Evolutionary conservation across 2,329 filamentous ascomycete species (phyloP), one percentile per base, ranked within the genome.

Genomic region (Chrysoporthe deuterocubensis): DNA sequence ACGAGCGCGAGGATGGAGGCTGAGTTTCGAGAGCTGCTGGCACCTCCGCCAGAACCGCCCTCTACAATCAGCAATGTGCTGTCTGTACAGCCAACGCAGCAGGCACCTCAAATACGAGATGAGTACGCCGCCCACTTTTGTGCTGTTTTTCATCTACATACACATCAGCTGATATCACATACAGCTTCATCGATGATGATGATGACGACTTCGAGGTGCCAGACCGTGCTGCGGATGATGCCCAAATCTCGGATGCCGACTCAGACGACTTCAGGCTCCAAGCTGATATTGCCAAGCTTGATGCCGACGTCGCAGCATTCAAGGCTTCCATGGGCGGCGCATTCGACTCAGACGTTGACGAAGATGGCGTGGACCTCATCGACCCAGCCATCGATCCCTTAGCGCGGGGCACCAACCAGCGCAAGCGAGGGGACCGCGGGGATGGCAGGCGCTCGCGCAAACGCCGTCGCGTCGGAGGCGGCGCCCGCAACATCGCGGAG

Each of bases 401-500:
- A 62, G 70, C 65, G 68, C 67, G 43, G 65, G 64, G 62, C 71
- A n/a, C 63, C 42, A 69, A 58, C 13, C 58, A 60, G 64, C 67
- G 57, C 11, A 68, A 57, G 62, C n/a, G 62, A 43, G 62, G 65
- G 26, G 62, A 21, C 52, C 40, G 66, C 44, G 34, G 65, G 58
- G 21, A 44, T 70, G 37, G 69, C 16, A 79, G 75, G 68, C 74
- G 79, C 6, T 21, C 65, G 11, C 62, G 56, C 21, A 61, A 61
- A 37, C 59, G 59, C 59, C 42, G 59, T 37, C 42, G 43, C 59
- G 4, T 46, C n/a, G 52, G 43, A 5, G 59, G 52, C 21, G 63
- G 52, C 52, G 58, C 18, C 37, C 81, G 86, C 21, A 88, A 89
- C 75, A 85, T 88, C 34, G 89, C 87, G 9, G 90, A 92, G 75